Evolutionary conservation across 768 basidiomycete genomes (phyloP), one percentile per base, ranked within the genome.

Genomic region (Suillus bovinus): DNA sequence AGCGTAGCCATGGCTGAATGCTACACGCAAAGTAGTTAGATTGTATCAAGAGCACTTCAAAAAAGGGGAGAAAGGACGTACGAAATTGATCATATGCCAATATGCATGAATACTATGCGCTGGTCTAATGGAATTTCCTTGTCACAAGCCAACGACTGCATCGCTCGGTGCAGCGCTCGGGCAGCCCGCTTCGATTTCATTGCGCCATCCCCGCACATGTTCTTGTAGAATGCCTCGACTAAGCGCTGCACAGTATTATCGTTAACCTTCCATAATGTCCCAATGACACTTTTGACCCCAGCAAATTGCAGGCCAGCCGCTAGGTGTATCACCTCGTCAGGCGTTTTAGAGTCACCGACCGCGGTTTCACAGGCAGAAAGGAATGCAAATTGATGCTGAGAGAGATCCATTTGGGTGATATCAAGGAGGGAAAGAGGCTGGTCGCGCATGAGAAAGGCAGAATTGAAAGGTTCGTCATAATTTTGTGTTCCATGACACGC

Each of bases 341-440:
- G 67, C 1, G 58, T 63, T 16, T 13, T 33, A 4, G 6, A 13
- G 31, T 0, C 20, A 13, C 31, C 31, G 6, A 33, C 50, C n/a
- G 50, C 50, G 0, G 50, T 53, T 7, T 69, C 58, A 46, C 71
- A 71, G 5, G 70, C 70, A 42, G 70, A 71, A n/a, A 72, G 63
- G 33, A 61, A 61, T 11, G 60, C 60, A 11, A 63, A 63, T 16
- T 38, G 36, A 29, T 56, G 63, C 22, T 0, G 41, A 29, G 41
- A 56, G 7, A 61, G 22, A 34, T 61, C 60, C 1, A 17, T 14
- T 27, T 61, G 34, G 3, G 60, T n/a, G 36, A 63, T 63, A 33
- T 61, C 63, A 16, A 63, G 31, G 14, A 63, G 53, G 3, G 52
- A 56, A 17, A 61, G 50, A 3, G 57, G 53, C 1, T 49, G 31